Evolutionary conservation across 2,329 filamentous ascomycete genomes (phyloP).

Genomic region (Mycosphaerella sp.): DNA sequence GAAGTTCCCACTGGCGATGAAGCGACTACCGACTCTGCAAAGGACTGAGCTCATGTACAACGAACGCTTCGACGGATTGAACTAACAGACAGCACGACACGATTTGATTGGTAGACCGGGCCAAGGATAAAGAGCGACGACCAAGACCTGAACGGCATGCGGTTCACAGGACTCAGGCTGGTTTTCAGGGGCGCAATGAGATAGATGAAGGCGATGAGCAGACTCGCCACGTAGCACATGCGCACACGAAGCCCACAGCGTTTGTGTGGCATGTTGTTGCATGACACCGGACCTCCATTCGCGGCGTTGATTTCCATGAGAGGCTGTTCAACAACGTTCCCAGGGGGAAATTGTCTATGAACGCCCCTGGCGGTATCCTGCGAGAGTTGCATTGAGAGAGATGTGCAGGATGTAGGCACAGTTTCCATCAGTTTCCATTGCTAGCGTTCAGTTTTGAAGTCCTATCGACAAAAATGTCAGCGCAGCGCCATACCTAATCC

Average conservation of each 20-base stretch:
- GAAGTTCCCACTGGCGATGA: neutral
- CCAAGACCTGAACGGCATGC: neutral
- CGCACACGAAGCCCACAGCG: neutral
- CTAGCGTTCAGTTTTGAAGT: no score
- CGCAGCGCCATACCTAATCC: no score
- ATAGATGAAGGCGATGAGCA: neutral
- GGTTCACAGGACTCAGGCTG: neutral
- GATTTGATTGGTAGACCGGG: neutral
- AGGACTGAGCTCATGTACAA: neutral
- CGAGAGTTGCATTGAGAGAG: no score
- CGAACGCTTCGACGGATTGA: neutral
- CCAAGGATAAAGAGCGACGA: neutral
- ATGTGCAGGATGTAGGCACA: no score
- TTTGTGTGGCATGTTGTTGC: neutral
- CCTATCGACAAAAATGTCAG: no score
- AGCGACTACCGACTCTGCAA: neutral
- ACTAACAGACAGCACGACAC: neutral
- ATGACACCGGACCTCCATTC: neutral
- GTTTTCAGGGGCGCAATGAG: neutral
- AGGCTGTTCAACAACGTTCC: no score
- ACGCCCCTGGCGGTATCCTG: no score
- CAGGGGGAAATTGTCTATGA: no score
- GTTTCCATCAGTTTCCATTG: no score
- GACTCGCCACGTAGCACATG: neutral
- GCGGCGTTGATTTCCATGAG: constrained; percentile 40